Evolutionary conservation across 1,284 basidiomycete genomes (phyloP).

Genomic region (Irpex lacteus): DNA sequence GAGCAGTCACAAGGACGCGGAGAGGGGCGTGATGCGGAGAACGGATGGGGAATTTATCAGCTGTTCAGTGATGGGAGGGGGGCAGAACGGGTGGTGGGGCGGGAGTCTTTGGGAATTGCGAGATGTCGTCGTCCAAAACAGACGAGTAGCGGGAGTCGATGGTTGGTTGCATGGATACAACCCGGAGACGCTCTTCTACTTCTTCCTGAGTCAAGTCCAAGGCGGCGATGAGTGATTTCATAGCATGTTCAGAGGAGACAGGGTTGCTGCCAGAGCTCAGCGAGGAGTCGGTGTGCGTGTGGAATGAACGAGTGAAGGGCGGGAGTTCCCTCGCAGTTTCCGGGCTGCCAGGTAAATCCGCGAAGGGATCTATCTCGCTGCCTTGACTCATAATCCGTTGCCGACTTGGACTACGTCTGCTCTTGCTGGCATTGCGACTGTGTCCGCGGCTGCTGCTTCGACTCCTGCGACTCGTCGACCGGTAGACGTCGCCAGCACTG

Average conservation of each 20-base stretch:
- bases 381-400: conserved; percentile 9
- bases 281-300: conserved; percentile 22
- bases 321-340: conserved; percentile 10
- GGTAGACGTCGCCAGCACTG: conserved; percentile 36
- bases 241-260: conserved; percentile 41
- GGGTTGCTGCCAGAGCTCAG: conserved; percentile 21
- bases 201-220: conserved; percentile 46
- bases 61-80: background rate
- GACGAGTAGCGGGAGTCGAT: conserved; percentile 25
- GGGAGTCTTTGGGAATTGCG: conserved; percentile 25
- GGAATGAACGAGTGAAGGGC: conserved; percentile 6
- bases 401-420: conserved; percentile 18
- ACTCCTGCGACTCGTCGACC: conserved; percentile 21
- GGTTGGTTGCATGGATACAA: conserved; percentile 29
- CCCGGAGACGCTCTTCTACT: conserved; percentile 40
- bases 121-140: conserved; percentile 20
- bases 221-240: conserved; percentile 62
- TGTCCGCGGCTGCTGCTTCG: conserved; percentile 25
- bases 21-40: background rate
- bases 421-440: conserved; percentile 16
- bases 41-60: background rate
- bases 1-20: background rate
- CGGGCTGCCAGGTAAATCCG: conserved; percentile 17
- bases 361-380: conserved; percentile 35
- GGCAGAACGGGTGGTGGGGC: conserved; percentile 14